Evolutionary conservation across 2,329 filamentous ascomycete species (phyloP).

Genomic region (Exophiala alcalophila): DNA sequence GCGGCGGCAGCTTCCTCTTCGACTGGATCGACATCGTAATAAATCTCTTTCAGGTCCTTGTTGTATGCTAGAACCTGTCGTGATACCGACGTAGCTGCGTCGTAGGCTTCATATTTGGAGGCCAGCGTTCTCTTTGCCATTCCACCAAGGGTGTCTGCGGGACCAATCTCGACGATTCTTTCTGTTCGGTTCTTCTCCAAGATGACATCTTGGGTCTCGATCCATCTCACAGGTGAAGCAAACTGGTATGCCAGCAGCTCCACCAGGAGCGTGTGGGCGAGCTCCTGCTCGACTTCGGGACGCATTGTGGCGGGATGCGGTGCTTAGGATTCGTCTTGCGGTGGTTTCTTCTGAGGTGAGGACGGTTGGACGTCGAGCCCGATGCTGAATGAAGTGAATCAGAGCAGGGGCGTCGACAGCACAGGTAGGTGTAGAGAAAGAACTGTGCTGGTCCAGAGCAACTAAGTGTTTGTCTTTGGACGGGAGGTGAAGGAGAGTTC

Average conservation of each 20-base stretch:
- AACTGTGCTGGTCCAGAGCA: slow-evolving; percentile 15
- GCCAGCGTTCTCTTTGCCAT: slow-evolving; percentile 96
- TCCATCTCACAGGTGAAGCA: slow-evolving; percentile 98
- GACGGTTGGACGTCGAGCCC: slow-evolving; percentile 11
- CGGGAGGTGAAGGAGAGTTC: slow-evolving; percentile 4
- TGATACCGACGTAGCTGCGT: slow-evolving; percentile 93
- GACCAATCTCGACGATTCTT: slow-evolving; percentile 95
- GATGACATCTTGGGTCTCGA: slow-evolving; percentile 99
- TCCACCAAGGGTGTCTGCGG: slow-evolving; percentile 90
- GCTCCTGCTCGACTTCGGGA: slow-evolving; percentile 98
- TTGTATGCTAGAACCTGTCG: slow-evolving; percentile 99
- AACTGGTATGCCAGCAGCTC: slow-evolving; percentile 99
- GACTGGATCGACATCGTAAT: slow-evolving; percentile 95
- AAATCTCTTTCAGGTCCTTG: slow-evolving; percentile 98
- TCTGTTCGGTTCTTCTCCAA: slow-evolving; percentile 93
- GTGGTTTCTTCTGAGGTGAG: too few species aligned
- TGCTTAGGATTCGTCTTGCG: too few species aligned
- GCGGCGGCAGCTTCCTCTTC: slow-evolving; percentile 75
- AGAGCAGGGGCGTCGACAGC: slow-evolving; percentile 28
- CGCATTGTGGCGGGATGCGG: slow-evolving; percentile 64
- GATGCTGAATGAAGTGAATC: slow-evolving; percentile 32
- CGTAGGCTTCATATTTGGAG: slow-evolving; percentile 97
- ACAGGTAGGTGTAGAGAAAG: slow-evolving; percentile 16
- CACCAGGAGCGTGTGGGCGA: slow-evolving; percentile 95
- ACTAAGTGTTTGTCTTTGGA: background rate